Evolutionary conservation across 192 early-diverging fungal species (phyloP).

Genomic region (Geranomyces variabilis): DNA sequence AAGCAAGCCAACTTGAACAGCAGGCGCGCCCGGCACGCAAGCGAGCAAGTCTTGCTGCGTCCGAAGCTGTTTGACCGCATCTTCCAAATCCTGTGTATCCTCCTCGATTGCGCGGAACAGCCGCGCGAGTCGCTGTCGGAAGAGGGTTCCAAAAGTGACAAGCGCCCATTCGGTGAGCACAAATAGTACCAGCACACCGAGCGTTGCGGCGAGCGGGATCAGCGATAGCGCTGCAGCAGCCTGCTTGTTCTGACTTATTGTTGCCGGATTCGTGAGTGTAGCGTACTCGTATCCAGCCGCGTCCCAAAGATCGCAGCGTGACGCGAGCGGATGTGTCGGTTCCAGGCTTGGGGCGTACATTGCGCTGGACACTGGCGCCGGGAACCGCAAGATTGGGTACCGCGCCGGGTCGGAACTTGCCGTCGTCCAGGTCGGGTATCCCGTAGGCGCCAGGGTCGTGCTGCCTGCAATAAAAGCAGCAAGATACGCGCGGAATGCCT

Average conservation of each 20-base stretch:
- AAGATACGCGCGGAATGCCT: slow-evolving; percentile 21
- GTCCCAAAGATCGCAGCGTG: slow-evolving; percentile 26
- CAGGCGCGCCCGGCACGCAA: neutral
- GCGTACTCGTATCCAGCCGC: slow-evolving; percentile 22
- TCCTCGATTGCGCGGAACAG: slow-evolving; percentile 11
- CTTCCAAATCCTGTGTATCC: neutral
- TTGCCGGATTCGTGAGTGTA: neutral
- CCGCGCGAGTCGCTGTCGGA: slow-evolving; percentile 3
- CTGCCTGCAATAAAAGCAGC: slow-evolving; percentile 1
- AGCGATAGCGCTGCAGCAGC: slow-evolving; percentile 3
- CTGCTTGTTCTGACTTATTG: neutral
- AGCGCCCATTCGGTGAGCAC: slow-evolving; percentile 4
- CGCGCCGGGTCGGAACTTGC: neutral
- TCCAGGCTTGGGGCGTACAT: slow-evolving; percentile 17
- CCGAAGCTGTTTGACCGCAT: neutral
- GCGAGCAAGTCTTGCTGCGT: neutral
- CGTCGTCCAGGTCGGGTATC: slow-evolving; percentile 3
- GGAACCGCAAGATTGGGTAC: slow-evolving; percentile 22
- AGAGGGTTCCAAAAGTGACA: neutral
- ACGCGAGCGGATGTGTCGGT: slow-evolving; percentile 11
- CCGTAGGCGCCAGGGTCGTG: neutral
- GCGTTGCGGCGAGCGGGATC: slow-evolving; percentile 2
- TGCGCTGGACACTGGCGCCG: neutral
- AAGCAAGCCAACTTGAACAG: neutral
- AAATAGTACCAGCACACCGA: slow-evolving; percentile 8